phyloP scores from a whole-genome alignment of 495 filamentous ascomycete species.

The Xylaria venustula region DNA sequence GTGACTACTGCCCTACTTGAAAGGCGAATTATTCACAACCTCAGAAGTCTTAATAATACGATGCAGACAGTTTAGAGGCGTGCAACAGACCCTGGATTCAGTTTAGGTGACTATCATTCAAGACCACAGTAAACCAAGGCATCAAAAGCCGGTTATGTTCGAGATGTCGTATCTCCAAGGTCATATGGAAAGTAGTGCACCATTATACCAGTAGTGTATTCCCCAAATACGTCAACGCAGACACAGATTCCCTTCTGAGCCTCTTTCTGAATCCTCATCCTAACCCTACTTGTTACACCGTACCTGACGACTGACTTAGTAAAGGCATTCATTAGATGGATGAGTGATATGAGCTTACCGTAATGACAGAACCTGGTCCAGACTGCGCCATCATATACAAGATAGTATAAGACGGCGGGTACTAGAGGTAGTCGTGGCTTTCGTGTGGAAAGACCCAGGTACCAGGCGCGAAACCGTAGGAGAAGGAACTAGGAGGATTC shows the following conservation, averaged over 20 bases:
- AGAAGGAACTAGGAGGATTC: constrained; percentile 18
- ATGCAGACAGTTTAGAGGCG: neutral
- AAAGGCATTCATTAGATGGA: neutral
- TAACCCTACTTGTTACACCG: neutral
- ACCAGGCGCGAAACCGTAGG: constrained; percentile 21
- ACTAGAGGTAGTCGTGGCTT: constrained; percentile 24
- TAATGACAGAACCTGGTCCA: neutral
- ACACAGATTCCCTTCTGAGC: neutral
- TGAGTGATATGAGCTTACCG: constrained; percentile 16
- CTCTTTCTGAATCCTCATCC: neutral
- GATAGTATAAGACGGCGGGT: constrained; percentile 2
- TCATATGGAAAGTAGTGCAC: neutral
- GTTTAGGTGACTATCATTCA: neutral
- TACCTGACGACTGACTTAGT: neutral
- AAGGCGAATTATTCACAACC: too few relatives aligned
- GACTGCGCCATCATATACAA: neutral
- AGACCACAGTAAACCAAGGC: neutral
- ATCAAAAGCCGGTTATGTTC: neutral
- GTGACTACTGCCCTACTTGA: too few relatives aligned
- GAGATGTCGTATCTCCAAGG: neutral
- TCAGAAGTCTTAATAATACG: too few relatives aligned
- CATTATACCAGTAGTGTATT: neutral
- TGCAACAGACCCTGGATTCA: neutral
- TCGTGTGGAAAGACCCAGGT: constrained; percentile 26
- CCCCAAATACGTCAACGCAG: neutral